These are phyloP conservation scores for Cystofilobasidium macerans DNA, from an alignment of 768 basidiomycete species.

Conservation along the genomic window DNA sequence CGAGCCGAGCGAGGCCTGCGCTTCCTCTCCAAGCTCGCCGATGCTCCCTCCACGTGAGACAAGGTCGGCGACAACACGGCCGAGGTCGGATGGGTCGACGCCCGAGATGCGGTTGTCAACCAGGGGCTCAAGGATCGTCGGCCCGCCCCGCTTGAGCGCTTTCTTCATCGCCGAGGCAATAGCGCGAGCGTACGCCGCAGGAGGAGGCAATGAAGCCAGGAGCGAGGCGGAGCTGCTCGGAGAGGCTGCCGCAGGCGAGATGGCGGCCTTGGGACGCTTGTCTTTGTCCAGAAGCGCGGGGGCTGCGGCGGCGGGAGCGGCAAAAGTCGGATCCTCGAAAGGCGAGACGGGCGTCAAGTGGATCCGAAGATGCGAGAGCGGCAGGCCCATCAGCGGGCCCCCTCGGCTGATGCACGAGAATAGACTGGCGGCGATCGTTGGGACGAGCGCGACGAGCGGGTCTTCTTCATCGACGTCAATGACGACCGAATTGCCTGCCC, in stretches of 20 bases:
- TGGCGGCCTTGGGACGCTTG: not conserved
- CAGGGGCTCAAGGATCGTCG: constrained; percentile 69
- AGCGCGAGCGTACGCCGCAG: constrained; percentile 54
- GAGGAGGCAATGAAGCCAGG: constrained; percentile 39
- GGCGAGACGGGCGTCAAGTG: constrained; percentile 45
- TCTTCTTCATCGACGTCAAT: constrained; percentile 47
- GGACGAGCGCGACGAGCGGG: constrained; percentile 34
- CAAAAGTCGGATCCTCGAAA: constrained; percentile 37
- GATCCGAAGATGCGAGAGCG: constrained; percentile 55
- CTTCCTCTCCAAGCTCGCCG: constrained; percentile 51
- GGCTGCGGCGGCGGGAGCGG: not conserved
- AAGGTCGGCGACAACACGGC: constrained; percentile 71
- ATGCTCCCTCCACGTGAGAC: constrained; percentile 74
- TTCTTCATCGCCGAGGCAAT: constrained; percentile 50
- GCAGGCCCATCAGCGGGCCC: constrained; percentile 62
- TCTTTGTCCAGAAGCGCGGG: not conserved
- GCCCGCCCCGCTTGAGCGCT: constrained; percentile 51
- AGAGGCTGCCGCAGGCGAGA: not conserved
- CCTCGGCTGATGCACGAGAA: constrained; percentile 52
- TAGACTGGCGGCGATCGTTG: constrained; percentile 20
- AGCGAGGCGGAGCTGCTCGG: not conserved
- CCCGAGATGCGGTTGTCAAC: constrained; percentile 59
- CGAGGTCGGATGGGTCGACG: constrained; percentile 56
- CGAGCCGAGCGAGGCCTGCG: constrained; percentile 33
- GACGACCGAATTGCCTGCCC: constrained; percentile 66